Percentiles rank a stretch among this genome's conserved stretches.
Conservation (phyloP, 73 alveolate species). For the Paramecium caudatum region DNA sequence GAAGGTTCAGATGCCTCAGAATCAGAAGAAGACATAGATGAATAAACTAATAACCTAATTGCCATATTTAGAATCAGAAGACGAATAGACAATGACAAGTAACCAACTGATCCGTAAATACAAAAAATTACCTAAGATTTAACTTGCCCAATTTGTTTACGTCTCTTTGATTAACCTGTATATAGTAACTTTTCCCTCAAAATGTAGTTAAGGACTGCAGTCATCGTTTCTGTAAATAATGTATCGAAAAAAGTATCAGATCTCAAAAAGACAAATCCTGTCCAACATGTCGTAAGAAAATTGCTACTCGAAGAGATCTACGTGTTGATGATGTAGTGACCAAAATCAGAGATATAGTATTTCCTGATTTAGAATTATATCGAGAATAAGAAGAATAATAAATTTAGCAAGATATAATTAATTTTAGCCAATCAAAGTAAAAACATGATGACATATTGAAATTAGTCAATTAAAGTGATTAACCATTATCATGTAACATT, state of each 20-base stretch:
- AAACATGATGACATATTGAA: neutral
- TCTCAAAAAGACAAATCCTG: constrained; percentile 46
- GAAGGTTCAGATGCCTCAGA: constrained; percentile 4
- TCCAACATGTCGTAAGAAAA: constrained; percentile 74
- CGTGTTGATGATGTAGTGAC: constrained; percentile 62
- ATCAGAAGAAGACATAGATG: constrained; percentile 1
- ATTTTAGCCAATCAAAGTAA: neutral
- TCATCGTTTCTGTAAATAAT: constrained; percentile 78
- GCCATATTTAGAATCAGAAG: neutral
- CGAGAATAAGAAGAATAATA: neutral
- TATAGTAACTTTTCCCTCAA: constrained; percentile 23
- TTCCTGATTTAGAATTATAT: constrained; percentile 41
- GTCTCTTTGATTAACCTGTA: constrained; percentile 70
- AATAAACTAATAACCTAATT: constrained; percentile 13
- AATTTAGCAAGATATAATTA: neutral
- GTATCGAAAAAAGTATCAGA: constrained; percentile 76
- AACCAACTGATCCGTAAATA: constrained; percentile 21
- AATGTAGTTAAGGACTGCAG: constrained; percentile 75
- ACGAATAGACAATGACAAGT: neutral
- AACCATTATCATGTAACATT: neutral
- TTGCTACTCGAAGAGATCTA: constrained; percentile 71
- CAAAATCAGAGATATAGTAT: neutral
- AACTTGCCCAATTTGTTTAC: constrained; percentile 70
- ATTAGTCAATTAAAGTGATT: neutral
- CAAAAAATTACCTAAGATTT: constrained; percentile 8